Percentiles rank a stretch among this genome's conserved stretches.
These are phyloP conservation scores for Salicornia ramosissima DNA, from an alignment of 148 eudicot species.

Conservation along the genomic window DNA sequence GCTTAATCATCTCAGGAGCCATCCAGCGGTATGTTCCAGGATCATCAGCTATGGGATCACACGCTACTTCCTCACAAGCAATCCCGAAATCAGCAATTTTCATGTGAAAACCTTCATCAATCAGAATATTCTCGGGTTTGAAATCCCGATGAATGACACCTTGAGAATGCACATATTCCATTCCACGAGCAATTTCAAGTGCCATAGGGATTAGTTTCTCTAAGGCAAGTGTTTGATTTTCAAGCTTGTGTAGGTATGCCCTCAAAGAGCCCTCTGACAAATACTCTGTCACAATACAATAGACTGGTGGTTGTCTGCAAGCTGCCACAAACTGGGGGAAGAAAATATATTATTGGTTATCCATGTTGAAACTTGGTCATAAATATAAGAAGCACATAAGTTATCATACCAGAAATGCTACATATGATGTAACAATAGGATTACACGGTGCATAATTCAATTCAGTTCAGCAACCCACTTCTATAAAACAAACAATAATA, in stretches of 20 bases:
- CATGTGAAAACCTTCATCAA: slow-evolving; percentile 56
- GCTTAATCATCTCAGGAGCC: slow-evolving; percentile 97
- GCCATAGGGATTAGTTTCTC: slow-evolving; percentile 51
- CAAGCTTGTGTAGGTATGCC: slow-evolving; percentile 76
- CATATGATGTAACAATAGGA: background rate
- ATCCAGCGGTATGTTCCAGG: slow-evolving; percentile 98
- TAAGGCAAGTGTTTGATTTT: slow-evolving; percentile 53
- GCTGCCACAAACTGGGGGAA: slow-evolving; percentile 74
- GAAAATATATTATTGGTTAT: slow-evolving; percentile 1
- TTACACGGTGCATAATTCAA: background rate
- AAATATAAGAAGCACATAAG: background rate
- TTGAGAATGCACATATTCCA: slow-evolving; percentile 90
- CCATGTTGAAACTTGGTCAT: background rate
- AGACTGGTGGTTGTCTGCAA: slow-evolving; percentile 74
- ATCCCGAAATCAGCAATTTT: slow-evolving; percentile 94
- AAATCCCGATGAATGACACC: slow-evolving; percentile 90
- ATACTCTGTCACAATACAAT: slow-evolving; percentile 69
- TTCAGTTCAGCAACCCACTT: background rate
- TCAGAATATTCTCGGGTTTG: slow-evolving; percentile 82
- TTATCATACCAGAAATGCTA: background rate
- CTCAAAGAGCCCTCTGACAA: slow-evolving; percentile 81
- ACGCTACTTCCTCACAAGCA: slow-evolving; percentile 73
- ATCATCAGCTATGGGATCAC: slow-evolving; percentile 76
- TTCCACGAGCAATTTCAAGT: slow-evolving; percentile 80
- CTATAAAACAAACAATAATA: background rate